phyloP scores from a whole-genome alignment of 768 basidiomycete genomes.

The Russula olivacea region DNA sequence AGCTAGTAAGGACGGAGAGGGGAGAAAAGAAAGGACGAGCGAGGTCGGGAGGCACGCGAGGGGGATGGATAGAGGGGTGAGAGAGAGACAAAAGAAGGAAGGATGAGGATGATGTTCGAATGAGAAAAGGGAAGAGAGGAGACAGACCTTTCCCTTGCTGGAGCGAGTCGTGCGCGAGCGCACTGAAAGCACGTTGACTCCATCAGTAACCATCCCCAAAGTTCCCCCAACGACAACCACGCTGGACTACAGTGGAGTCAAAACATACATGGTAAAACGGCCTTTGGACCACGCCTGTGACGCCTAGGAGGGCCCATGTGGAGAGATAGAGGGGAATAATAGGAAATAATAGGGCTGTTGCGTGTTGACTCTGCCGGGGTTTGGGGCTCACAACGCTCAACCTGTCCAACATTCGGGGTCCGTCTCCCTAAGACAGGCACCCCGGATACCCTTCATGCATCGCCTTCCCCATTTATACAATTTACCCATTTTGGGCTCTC shows the following conservation, averaged over 20 bases:
- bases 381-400: conserved; percentile 6
- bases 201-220: conserved; percentile 25
- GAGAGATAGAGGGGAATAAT: conserved; percentile 14
- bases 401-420: conserved; percentile 2
- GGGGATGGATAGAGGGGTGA: background rate
- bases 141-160: conserved; percentile 48
- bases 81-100: background rate
- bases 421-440: background rate
- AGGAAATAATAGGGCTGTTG: conserved; percentile 6
- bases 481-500: background rate
- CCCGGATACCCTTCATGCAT: background rate
- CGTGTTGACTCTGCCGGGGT: conserved; percentile 19
- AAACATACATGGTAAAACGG: conserved; percentile 21
- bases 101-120: conserved; percentile 3
- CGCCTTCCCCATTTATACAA: background rate
- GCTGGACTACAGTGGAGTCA: background rate
- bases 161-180: conserved; percentile 56
- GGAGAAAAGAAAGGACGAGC: background rate
- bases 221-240: background rate
- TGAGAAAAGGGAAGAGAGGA: background rate
- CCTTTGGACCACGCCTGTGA: conserved; percentile 22
- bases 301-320: conserved; percentile 22
- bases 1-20: conserved; percentile 29
- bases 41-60: conserved; percentile 12
- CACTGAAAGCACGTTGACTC: conserved; percentile 34